Evolutionary conservation across 257 asterid species (phyloP).

Genomic region (Osmanthus fragrans): DNA sequence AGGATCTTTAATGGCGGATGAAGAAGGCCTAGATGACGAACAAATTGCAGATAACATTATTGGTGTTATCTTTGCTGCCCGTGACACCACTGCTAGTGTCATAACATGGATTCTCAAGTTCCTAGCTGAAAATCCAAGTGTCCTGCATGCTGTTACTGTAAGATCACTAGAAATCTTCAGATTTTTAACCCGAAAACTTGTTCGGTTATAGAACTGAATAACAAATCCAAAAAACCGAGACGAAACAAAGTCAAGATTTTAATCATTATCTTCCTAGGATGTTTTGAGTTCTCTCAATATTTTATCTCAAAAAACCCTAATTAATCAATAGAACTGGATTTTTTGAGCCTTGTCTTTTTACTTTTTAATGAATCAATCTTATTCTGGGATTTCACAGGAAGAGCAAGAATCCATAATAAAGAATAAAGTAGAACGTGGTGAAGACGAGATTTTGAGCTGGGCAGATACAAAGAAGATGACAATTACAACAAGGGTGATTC

Average conservation of each 20-base stretch:
- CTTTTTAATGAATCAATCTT: no score
- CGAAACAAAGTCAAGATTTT: no score
- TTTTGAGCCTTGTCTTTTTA: no score
- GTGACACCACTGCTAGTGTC: conserved; percentile 76
- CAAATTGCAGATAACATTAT: conserved; percentile 74
- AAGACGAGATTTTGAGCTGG: conserved; percentile 48
- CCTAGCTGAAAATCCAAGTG: conserved; percentile 68
- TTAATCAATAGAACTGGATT: no score
- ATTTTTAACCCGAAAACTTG: no score
- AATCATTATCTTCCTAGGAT: no score
- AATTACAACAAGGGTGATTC: conserved; percentile 61
- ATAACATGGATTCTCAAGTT: conserved; percentile 74
- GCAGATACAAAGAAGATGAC: conserved; percentile 71
- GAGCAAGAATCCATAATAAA: conserved; percentile 66
- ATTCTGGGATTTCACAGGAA: conserved; percentile 39
- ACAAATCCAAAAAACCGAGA: no score
- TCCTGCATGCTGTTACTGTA: conserved; percentile 76
- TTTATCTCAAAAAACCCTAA: no score
- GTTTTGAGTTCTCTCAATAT: no score
- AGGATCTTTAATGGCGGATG: conserved; percentile 67
- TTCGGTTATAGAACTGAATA: no score
- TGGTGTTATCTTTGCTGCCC: conserved; percentile 75
- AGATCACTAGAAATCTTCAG: conserved; percentile 4
- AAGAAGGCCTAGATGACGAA: conserved; percentile 62
- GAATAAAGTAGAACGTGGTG: conserved; percentile 40